These are phyloP conservation scores for Rhizophora mangle DNA, from an alignment of 345 rosid genomes.

Conservation along the genomic window DNA sequence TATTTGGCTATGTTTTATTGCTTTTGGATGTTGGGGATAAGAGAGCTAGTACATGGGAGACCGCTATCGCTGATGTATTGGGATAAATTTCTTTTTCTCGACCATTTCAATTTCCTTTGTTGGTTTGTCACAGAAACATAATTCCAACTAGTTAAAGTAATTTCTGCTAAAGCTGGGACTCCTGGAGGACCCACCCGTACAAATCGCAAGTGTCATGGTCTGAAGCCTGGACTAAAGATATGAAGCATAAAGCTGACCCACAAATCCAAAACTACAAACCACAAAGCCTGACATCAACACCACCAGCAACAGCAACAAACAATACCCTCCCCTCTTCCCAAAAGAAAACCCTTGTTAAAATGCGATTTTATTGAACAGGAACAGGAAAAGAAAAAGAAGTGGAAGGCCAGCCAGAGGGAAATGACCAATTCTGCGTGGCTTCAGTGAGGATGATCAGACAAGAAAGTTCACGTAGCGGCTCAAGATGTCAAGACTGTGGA, in stretches of 20 bases:
- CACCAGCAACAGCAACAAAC: too few species aligned
- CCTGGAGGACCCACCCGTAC: not conserved
- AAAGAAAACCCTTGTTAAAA: too few species aligned
- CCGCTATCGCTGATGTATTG: too few species aligned
- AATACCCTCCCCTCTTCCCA: too few species aligned
- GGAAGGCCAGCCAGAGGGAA: not conserved
- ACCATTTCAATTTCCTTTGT: not conserved
- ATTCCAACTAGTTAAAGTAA: not conserved
- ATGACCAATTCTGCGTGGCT: not conserved
- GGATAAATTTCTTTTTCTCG: not conserved
- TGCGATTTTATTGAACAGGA: too few species aligned
- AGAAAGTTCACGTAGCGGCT: constrained; percentile 20
- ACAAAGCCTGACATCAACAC: too few species aligned
- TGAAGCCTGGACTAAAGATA: not conserved
- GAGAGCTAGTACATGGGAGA: too few species aligned
- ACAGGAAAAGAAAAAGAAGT: not conserved
- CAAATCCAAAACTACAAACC: too few species aligned
- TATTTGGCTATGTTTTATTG: too few species aligned
- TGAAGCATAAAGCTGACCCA: not conserved
- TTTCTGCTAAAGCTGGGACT: not conserved
- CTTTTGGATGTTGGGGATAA: too few species aligned
- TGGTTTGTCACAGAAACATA: not conserved
- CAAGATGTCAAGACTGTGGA: constrained; percentile 69
- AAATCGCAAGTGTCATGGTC: not conserved
- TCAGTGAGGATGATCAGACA: constrained; percentile 15